These are phyloP conservation scores for Panicum hallii DNA, from an alignment of 202 grass and related monocot species.

Conservation along the genomic window DNA sequence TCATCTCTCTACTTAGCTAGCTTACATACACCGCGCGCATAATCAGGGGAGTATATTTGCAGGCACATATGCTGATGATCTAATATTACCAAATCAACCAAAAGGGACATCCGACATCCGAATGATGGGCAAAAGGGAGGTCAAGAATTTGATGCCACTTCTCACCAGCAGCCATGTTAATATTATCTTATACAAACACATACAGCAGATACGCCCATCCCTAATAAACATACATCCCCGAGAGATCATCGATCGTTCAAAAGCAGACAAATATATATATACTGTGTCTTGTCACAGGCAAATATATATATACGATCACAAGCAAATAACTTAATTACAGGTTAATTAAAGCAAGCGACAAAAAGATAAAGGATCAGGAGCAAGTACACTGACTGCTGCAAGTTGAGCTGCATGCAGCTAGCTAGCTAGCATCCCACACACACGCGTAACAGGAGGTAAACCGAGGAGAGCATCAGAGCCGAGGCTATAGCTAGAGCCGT, in stretches of 20 bases:
- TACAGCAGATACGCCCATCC: conserved; percentile 2
- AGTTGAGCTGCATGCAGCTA: conserved; percentile 24
- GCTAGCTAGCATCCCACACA: conserved; percentile 32
- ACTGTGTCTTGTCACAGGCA: conserved; percentile 42
- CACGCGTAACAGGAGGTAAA: conserved; percentile 15
- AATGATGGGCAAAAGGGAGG: conserved; percentile 30
- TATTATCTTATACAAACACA: conserved; percentile 36
- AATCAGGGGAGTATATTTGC: conserved; percentile 30
- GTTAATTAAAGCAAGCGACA: not conserved
- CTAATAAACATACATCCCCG: not conserved
- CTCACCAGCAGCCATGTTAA: conserved; percentile 51
- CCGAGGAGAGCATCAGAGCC: not conserved
- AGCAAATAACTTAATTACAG: not conserved
- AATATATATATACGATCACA: conserved; percentile 2
- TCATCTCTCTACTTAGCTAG: not conserved
- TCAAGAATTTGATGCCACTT: conserved; percentile 52
- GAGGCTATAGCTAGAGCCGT: conserved; percentile 5
- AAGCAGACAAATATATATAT: conserved; percentile 25
- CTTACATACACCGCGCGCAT: not conserved
- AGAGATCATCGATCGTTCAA: not conserved
- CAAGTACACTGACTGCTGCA: conserved; percentile 41
- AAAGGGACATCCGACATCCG: conserved; percentile 23
- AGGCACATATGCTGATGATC: conserved; percentile 47
- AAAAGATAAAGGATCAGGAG: not conserved
- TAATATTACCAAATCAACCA: conserved; percentile 50